Evolutionary conservation across 1,284 basidiomycete species (phyloP).

Genomic region (Ustilago trichophora): DNA sequence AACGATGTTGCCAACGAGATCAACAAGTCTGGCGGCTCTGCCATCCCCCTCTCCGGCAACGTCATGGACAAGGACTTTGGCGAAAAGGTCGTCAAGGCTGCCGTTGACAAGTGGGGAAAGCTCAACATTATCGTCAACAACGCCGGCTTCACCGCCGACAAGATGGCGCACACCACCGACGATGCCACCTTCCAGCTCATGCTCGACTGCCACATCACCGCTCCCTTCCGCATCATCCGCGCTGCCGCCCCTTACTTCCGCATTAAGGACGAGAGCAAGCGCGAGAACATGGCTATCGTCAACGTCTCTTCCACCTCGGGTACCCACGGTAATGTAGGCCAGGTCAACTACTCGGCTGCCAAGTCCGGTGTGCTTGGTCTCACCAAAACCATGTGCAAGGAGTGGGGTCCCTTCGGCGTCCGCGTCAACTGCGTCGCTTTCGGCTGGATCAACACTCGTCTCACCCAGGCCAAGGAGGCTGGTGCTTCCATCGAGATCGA

Average conservation of each 20-base stretch:
- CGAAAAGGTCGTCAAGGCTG: constrained; percentile 78
- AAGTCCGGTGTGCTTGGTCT: constrained; percentile 70
- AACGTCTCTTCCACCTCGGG: constrained; percentile 53
- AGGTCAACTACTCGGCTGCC: constrained; percentile 75
- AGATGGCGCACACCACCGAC: constrained; percentile 84
- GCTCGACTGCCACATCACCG: constrained; percentile 72
- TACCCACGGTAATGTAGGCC: constrained; percentile 72
- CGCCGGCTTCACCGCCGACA: constrained; percentile 85
- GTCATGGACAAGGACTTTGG: constrained; percentile 74
- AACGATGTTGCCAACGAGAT: constrained; percentile 68
- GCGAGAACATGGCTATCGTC: constrained; percentile 73
- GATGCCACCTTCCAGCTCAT: constrained; percentile 84
- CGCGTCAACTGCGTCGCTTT: constrained; percentile 79
- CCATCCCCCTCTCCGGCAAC: constrained; percentile 63
- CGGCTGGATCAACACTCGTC: constrained; percentile 75
- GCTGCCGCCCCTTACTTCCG: constrained; percentile 86
- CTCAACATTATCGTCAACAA: constrained; percentile 76
- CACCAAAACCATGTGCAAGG: constrained; percentile 85
- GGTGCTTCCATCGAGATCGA: constrained; percentile 80
- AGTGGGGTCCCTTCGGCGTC: constrained; percentile 84
- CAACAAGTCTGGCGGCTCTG: constrained; percentile 76
- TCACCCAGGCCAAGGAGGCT: constrained; percentile 78
- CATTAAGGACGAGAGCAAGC: constrained; percentile 72
- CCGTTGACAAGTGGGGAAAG: constrained; percentile 70
- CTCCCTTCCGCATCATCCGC: constrained; percentile 81